phyloP scores from a whole-genome alignment of 2,329 filamentous ascomycete species.

The Ascochyta koolunga region DNA sequence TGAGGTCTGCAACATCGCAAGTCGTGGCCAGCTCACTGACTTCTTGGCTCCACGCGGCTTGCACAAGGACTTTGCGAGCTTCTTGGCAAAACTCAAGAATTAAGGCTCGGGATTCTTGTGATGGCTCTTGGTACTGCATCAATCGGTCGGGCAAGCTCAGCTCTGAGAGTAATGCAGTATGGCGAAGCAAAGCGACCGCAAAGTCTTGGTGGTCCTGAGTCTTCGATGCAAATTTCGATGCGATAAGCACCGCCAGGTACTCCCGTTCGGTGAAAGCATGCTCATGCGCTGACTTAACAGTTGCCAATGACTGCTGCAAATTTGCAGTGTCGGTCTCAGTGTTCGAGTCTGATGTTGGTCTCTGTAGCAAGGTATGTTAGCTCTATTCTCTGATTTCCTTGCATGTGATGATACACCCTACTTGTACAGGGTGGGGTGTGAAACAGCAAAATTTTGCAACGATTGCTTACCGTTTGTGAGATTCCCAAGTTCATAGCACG shows the following conservation, averaged over 20 bases:
- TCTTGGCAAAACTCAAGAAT: slow-evolving; percentile 50
- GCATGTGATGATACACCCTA: neutral
- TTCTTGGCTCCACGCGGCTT: slow-evolving; percentile 43
- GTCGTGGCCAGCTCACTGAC: slow-evolving; percentile 23
- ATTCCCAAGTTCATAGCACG: slow-evolving; percentile 26
- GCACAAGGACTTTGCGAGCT: slow-evolving; percentile 47
- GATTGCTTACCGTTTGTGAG: slow-evolving; percentile 23
- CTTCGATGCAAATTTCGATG: slow-evolving; percentile 42
- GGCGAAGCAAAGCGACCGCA: slow-evolving; percentile 51
- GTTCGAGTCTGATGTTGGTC: neutral
- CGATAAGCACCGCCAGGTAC: slow-evolving; percentile 39
- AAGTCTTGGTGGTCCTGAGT: slow-evolving; percentile 37
- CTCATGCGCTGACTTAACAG: slow-evolving; percentile 24
- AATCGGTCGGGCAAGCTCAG: slow-evolving; percentile 50
- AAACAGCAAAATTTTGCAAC: neutral
- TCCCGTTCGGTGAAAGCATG: slow-evolving; percentile 44
- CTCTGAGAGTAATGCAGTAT: slow-evolving; percentile 50
- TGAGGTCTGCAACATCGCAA: slow-evolving; percentile 60
- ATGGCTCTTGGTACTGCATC: slow-evolving; percentile 38
- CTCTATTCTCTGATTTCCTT: neutral
- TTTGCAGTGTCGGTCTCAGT: slow-evolving; percentile 20
- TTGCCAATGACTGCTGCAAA: slow-evolving; percentile 28
- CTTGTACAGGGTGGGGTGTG: neutral
- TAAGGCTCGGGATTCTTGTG: slow-evolving; percentile 39
- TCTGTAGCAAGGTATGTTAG: slow-evolving; percentile 5